Conservation (phyloP, 2,329 filamentous ascomycete genomes). For the Venturia pyrina region DNA sequence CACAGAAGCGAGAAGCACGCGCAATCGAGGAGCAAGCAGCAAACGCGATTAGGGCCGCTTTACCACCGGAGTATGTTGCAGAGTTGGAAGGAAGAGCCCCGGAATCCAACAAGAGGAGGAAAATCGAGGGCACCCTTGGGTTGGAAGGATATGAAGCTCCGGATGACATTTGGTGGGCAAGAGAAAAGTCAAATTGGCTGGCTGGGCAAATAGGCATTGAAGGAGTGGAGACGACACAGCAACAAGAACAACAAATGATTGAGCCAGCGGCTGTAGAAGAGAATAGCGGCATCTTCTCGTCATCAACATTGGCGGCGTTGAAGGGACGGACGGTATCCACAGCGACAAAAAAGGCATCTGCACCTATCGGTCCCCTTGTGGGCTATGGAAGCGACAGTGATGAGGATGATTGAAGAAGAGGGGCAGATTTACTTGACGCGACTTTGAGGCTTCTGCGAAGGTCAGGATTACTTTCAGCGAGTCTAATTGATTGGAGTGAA, state of each 20-base stretch:
- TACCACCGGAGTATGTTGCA: slow-evolving; percentile 83
- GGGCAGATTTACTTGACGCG: too few species aligned
- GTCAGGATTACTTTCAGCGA: too few species aligned
- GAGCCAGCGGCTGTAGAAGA: slow-evolving; percentile 34
- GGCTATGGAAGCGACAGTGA: slow-evolving; percentile 88
- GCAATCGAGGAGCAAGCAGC: slow-evolving; percentile 92
- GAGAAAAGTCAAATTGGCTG: slow-evolving; percentile 59
- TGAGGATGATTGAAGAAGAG: slow-evolving; percentile 37
- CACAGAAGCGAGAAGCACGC: slow-evolving; percentile 81
- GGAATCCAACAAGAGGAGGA: slow-evolving; percentile 76
- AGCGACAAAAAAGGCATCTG: slow-evolving; percentile 44
- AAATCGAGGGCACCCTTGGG: slow-evolving; percentile 81
- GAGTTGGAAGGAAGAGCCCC: slow-evolving; percentile 89
- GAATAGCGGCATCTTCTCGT: slow-evolving; percentile 64
- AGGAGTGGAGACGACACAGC: slow-evolving; percentile 24
- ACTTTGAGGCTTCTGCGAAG: too few species aligned
- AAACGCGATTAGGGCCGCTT: slow-evolving; percentile 76
- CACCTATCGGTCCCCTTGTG: slow-evolving; percentile 60
- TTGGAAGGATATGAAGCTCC: slow-evolving; percentile 87
- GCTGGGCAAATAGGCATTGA: slow-evolving; percentile 45
- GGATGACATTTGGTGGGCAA: slow-evolving; percentile 85
- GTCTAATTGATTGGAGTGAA: too few species aligned
- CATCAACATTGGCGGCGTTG: slow-evolving; percentile 70
- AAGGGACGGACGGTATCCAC: slow-evolving; percentile 42
- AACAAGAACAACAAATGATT: slow-evolving; percentile 40